Base-by-base conservation (phyloP, 2,329 filamentous ascomycete genomes). In the Stachybotrys chlorohalonatus region DNA sequence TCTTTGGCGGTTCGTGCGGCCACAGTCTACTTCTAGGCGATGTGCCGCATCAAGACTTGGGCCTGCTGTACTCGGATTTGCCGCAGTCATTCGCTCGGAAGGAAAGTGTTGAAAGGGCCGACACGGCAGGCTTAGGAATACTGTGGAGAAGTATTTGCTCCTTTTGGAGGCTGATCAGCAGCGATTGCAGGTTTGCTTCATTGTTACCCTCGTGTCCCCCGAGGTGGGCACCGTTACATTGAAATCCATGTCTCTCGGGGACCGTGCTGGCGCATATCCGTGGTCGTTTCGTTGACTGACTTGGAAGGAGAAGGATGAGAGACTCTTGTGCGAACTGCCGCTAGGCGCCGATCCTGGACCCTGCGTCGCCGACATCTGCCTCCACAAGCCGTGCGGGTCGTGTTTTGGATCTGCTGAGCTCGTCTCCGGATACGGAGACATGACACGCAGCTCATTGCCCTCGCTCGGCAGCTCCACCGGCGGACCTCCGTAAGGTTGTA, bases 331-430 rank as follows among this genome's bases (percentile, higher is more conserved):
- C 17, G 46, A 47, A n/a, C 15, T 47, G 11, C 15, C 17, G 11
- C 46, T 62, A 30, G 62, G 47, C 55, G 53, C 30, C 57, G 32
- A 52, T 58, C 49, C 32, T 45, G 63, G 52, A 52, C 56, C 55
- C 47, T 65, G 63, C 53, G 70, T 58, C 59, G 66, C 65, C 54
- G 69, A 67, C 49, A 70, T 67, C 15, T 66, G 66, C 54, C 65
- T 53, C 69, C 68, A 70, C 13, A 67, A 51, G 47, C 64, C 64
- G 48, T 68, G 61, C 16, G 60, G 63, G 55, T 69, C 66, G 16
- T 67, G 61, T 56, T 69, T 68, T 17, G 63, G 62, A 54, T 60
- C 59, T 31, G 59, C 52, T 49, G 56, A 58, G 11, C 56, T 54
- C 45, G 57, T 54, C 13, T 61, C 57, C 9, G 58, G 55, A 47